phyloP scores from a whole-genome alignment of 768 basidiomycete genomes.

The Mycena indigotica region DNA sequence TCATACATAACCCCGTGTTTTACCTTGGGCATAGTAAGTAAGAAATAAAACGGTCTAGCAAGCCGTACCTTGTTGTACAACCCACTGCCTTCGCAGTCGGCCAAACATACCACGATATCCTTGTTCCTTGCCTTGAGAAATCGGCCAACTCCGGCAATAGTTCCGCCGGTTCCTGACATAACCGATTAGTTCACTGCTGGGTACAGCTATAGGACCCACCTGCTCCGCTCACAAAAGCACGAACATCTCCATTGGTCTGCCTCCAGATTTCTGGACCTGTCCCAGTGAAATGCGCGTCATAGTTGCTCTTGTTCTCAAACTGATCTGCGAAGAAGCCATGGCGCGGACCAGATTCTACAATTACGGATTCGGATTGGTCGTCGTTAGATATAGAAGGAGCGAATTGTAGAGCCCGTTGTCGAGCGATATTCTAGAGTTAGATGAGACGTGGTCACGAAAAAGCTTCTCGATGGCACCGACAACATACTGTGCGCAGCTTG shows the following conservation, averaged over 20 bases:
- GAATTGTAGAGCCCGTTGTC: constrained; percentile 75
- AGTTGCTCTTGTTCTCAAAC: constrained; percentile 95
- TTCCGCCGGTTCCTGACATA: constrained; percentile 97
- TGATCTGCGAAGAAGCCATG: constrained; percentile 93
- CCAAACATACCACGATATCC: constrained; percentile 67
- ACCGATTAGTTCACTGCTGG: too few species aligned
- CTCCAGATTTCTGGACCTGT: constrained; percentile 96
- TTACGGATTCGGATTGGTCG: constrained; percentile 52
- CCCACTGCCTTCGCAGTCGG: constrained; percentile 94
- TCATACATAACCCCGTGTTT: constrained; percentile 96
- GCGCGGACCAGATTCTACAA: constrained; percentile 38
- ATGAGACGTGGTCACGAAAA: not conserved
- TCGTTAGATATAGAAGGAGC: constrained; percentile 50
- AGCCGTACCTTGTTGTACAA: constrained; percentile 89
- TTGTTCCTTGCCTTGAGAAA: constrained; percentile 78
- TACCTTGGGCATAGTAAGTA: too few species aligned
- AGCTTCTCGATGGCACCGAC: constrained; percentile 57
- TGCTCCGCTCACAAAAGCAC: constrained; percentile 90
- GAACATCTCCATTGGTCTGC: constrained; percentile 80
- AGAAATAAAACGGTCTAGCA: too few species aligned
- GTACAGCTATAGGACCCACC: constrained; percentile 55
- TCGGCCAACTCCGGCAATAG: constrained; percentile 81
- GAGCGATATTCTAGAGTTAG: constrained; percentile 76
- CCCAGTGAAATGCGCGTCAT: constrained; percentile 81
- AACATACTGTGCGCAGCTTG: constrained; percentile 69